Conservation (phyloP, 768 basidiomycete species). For the Lactarius hengduanensis region DNA sequence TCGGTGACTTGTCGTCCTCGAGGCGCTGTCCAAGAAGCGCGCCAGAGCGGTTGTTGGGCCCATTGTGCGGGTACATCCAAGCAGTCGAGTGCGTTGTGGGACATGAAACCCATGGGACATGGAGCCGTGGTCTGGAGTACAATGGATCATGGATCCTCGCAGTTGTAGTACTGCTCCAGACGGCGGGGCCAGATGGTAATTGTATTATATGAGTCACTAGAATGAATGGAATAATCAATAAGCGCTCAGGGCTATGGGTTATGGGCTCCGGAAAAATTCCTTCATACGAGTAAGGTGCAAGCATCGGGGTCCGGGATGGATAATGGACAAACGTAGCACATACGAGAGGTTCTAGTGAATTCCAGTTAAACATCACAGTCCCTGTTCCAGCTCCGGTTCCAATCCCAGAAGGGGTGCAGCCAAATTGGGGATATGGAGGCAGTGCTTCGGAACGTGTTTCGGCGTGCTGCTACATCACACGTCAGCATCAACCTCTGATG, state of each 20-base stretch:
- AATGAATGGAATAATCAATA: conserved; percentile 7
- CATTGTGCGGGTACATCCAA: neutral
- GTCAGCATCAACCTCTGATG: conserved; percentile 3
- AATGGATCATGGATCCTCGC: neutral
- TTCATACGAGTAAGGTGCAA: neutral
- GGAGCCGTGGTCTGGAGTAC: neutral
- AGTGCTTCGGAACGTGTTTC: conserved; percentile 25
- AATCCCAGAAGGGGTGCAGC: conserved; percentile 11
- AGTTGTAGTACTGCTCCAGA: neutral
- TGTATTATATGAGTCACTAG: neutral
- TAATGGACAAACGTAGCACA: neutral
- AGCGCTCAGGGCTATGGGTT: conserved; percentile 28
- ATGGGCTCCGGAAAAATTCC: conserved; percentile 20
- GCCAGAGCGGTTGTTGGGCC: neutral
- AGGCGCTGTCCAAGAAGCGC: conserved; percentile 15
- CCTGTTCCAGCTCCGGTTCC: conserved; percentile 7
- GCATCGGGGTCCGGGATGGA: neutral
- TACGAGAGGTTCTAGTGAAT: conserved; percentile 1
- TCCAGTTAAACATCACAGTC: neutral
- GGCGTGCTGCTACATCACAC: conserved; percentile 8
- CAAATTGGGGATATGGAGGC: conserved; percentile 14
- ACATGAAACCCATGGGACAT: neutral
- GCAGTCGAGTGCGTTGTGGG: neutral
- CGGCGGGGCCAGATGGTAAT: neutral
- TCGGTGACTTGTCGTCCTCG: conserved; percentile 17